Conservation (phyloP, 2,329 filamentous ascomycete species). For the Venturia nashicola region DNA sequence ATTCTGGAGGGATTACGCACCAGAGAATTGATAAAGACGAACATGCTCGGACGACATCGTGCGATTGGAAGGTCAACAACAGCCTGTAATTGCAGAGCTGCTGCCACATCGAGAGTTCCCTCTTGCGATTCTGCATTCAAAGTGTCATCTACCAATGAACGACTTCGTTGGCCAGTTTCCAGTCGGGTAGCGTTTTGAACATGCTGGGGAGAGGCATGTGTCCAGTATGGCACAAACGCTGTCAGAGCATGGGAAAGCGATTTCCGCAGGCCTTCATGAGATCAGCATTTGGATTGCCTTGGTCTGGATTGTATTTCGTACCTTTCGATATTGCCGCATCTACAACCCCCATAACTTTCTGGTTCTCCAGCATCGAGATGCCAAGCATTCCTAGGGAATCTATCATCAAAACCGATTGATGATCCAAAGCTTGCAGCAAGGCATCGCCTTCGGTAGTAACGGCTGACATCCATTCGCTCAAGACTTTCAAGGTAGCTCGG, state of each 20-base stretch:
- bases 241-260: conserved; percentile 39
- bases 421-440: conserved; percentile 1
- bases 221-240: conserved; percentile 38
- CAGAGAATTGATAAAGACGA: conserved; percentile 72
- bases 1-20: conserved; percentile 34
- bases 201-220: conserved; percentile 3
- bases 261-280: conserved; percentile 32
- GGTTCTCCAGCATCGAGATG: conserved; percentile 49
- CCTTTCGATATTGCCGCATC: conserved; percentile 42
- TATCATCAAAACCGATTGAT: conserved; percentile 43
- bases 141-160: conserved; percentile 30
- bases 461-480: conserved; percentile 10
- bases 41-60: conserved; percentile 71
- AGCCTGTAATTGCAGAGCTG: conserved; percentile 34
- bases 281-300: not conserved
- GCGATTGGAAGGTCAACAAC: conserved; percentile 55
- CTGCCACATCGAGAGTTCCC: conserved; percentile 23
- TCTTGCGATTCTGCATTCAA: conserved; percentile 27
- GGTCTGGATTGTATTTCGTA: conserved; percentile 18
- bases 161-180: conserved; percentile 27
- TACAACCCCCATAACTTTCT: conserved; percentile 41
- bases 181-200: conserved; percentile 27
- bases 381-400: conserved; percentile 54
- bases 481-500: not conserved
- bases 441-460: conserved; percentile 1